Evolutionary conservation across 805 yeast species (phyloP).

Genomic region (Wickerhamiella dianesei): DNA sequence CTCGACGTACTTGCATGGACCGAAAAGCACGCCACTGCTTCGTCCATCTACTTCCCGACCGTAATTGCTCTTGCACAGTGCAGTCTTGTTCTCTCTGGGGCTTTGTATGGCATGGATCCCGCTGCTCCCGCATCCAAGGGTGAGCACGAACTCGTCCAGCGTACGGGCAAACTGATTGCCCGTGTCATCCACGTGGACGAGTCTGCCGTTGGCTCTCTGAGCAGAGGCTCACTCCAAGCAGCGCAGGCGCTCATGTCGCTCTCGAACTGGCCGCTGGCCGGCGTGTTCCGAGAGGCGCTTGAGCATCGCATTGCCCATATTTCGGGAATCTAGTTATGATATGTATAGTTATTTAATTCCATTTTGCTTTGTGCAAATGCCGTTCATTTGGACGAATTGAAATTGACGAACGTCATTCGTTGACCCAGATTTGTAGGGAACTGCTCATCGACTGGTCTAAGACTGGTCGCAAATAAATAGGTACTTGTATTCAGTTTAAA

Average conservation of each 20-base stretch:
- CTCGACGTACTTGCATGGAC: slow-evolving; percentile 28
- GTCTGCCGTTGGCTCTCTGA: slow-evolving; percentile 11
- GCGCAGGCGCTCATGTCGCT: slow-evolving; percentile 1
- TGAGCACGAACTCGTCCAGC: slow-evolving; percentile 17
- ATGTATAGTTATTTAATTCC: neutral
- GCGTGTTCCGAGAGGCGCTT: slow-evolving; percentile 10
- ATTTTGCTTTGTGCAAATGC: no score
- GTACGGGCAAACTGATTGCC: slow-evolving; percentile 11
- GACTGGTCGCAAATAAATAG: no score
- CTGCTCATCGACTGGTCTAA: no score
- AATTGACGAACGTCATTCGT: no score
- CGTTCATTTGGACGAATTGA: no score
- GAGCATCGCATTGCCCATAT: slow-evolving; percentile 4
- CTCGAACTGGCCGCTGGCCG: slow-evolving; percentile 14
- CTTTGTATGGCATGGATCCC: slow-evolving; percentile 13
- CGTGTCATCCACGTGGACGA: neutral
- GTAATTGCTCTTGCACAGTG: slow-evolving; percentile 26
- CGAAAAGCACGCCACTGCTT: slow-evolving; percentile 26
- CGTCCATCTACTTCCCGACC: slow-evolving; percentile 27
- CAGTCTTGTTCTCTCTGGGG: slow-evolving; percentile 26
- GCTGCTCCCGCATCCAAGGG: slow-evolving; percentile 9
- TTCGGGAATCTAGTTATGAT: neutral
- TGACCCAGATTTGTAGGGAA: no score
- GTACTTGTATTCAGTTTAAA: no score
- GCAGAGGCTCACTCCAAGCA: slow-evolving; percentile 2